Base-by-base conservation (phyloP, 2,329 filamentous ascomycete species). In the Pestalotiopsis sp. region DNA sequence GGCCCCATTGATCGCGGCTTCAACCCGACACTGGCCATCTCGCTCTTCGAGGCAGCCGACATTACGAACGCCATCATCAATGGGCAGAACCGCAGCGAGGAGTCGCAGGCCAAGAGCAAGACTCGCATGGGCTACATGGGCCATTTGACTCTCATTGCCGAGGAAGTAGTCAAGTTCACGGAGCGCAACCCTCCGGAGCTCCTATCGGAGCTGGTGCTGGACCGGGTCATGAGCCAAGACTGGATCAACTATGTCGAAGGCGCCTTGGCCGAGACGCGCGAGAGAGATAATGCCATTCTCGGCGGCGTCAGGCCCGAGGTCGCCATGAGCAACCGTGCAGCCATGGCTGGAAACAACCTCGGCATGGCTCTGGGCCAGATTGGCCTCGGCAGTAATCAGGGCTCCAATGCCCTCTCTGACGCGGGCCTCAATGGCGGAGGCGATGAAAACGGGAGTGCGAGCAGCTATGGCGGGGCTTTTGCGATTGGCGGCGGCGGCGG, bases 131-230 rank as follows among this genome's bases (percentile, higher is more conserved):
- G 96, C 56, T 99, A 98, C 82, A 99, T 99, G 67, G 96, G 96
- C 3, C 96, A 99, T 80, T 85, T 99, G 64, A 99, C 96, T 0
- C 87, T 99, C 36, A 98, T 99, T 70, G 95, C 96, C 38, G 96
- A 99, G 80, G 96, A 99, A 80, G 96, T 99, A 20, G 94, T 98
- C 77, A 99, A 98, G 81, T 98, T 99, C 77, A 97, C 94, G 45
- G 96, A 98, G 80, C 90, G 96, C 67, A 93, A 98, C 79, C 92
- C 95, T 3, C 92, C 94, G 0, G 95, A 98, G 81, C 84, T 95
- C 23, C 86, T 98, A 11, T 96, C 94, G 0, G 91, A 93, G 70
- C 86, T 88, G 13, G 94, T 99, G 2, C 86, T 97, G 72, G 93
- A 97, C 74, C 93, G 92, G 74, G 94, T 98, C 63, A 93, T 96